Evolutionary conservation across 2,329 filamentous ascomycete genomes (phyloP).

Genomic region (Paecilomyces niveus): DNA sequence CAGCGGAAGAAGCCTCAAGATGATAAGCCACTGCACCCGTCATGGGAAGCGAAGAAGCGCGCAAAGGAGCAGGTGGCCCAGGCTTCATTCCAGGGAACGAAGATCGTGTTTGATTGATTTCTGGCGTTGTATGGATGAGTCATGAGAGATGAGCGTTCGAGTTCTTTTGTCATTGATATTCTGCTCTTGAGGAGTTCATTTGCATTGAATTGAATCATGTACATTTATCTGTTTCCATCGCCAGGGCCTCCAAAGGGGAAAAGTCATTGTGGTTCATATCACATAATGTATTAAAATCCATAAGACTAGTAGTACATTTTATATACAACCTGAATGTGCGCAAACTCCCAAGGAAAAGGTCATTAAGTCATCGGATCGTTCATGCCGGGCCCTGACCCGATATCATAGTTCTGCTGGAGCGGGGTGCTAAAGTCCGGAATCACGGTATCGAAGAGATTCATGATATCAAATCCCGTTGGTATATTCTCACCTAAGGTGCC

Average conservation of each 20-base stretch:
- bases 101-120: constrained; percentile 53
- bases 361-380: background rate
- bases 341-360: background rate
- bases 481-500: constrained; percentile 4
- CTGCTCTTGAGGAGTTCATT: background rate
- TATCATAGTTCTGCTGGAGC: background rate
- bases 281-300: background rate
- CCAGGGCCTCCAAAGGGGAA: background rate
- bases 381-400: background rate
- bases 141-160: background rate
- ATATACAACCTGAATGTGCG: background rate
- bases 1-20: constrained; percentile 27
- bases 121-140: background rate
- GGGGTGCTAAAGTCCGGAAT: constrained; percentile 5
- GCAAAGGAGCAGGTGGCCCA: constrained; percentile 46
- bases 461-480: constrained; percentile 8
- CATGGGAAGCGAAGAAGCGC: constrained; percentile 57
- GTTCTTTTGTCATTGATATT: background rate
- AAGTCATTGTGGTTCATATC: background rate
- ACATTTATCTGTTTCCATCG: background rate
- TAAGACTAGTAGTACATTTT: background rate
- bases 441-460: constrained; percentile 7
- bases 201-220: background rate
- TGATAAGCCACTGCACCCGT: constrained; percentile 53
- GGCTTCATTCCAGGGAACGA: constrained; percentile 52